Base-by-base conservation (phyloP, 805 yeast genomes). In the Priceomyces melissophilus region DNA sequence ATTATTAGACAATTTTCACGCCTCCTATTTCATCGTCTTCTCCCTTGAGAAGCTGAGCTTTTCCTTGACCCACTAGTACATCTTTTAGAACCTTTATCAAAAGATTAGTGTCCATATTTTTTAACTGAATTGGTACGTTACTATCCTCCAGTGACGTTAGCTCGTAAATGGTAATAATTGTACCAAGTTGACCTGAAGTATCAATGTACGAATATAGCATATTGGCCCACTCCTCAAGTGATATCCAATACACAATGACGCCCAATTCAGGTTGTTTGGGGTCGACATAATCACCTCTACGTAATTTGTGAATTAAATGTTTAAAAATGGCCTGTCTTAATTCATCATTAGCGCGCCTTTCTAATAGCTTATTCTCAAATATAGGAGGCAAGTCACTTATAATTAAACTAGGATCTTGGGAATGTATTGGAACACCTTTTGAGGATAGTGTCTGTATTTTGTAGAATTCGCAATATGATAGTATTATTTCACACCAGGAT, bases 151-250 rank as follows among this genome's bases (percentile, higher is more conserved):
- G 83, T 42, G 78, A 76, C 0, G 82, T 69, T 29, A 91, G 58
- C 61, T 91, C 98, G 59, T 86, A 89, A 11, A 89, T 60, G 0
- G 98, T 91, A 38, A 91, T 63, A 2, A 91, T 83, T 1, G 83
- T 70, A 4, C 87, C 86, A 40, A 74, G 66, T 54, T 88, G 96
- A 0, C 96, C 96, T 0, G 91, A 78, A 14, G 70, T 65, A 40
- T 85, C 90, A n/a, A 65, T 58, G 44, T 55, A 58, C 10, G 61
- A 62, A 42, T 61, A 60, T 16, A 67, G 47, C 8, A 60, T 35
- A 36, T 55, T 60, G 3, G 66, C 60, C 75, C 74, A 69, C 37
- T 69, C 73, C 1, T 41, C 50, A 17, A 63, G 69, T 64, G 90
- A 87, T 77, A 55, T 81, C 84, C 56, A 78, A 55, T 38, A 90